Evolutionary conservation across 495 filamentous ascomycete genomes (phyloP), one percentile per base, ranked within the genome.

Genomic region (Ascodesmis nigricans): DNA sequence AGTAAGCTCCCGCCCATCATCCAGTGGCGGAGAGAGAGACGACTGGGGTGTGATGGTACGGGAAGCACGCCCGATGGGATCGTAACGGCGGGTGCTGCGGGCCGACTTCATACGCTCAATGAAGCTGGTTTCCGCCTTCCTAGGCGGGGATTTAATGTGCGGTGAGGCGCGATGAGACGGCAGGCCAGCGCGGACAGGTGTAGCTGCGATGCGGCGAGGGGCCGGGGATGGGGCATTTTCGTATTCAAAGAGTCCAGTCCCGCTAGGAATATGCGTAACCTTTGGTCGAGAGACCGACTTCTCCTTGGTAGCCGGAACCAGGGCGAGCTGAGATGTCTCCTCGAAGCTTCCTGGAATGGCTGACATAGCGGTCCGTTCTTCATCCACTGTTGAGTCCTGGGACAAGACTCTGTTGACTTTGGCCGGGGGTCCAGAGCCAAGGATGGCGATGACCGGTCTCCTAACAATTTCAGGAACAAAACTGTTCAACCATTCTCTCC

Each of bases 41-140:
- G 4, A 5, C 4, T 8, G 5, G 26, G 5, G 4, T 14, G 3
- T 4, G 24, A 15, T 15, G 19, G 34, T 18, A 4, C 23, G 6
- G 10, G 23, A 28, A 17, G 32, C 20, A 7, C 34, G 21, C 6
- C 7, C 29, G 13, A 49, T 49, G 15, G 46, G 46, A 21, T 45
- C 38, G 18, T 45, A 50, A 10, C 46, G 46, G 4, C 40, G 33
- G 3, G 36, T 28, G 23, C 37, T 48, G 16, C 37, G 43, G 3
- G 37, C 38, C 3, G 39, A 38, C 10, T 39, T 34, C 46, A 50
- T 50, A 14, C 46, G 46, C 13, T 44, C 45, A 21, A 50, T 50
- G 9, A 50, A 50, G 20, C 49, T 50, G 11, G 44, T 46, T 6
- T 24, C 25, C 6, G 36, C 21, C 13, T 16, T 18, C 13, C 29